Percentiles rank a stretch among this genome's conserved stretches.
These are phyloP conservation scores for Chalaropsis ovoidea DNA, from an alignment of 2,329 filamentous ascomycete genomes.

Conservation along the genomic window DNA sequence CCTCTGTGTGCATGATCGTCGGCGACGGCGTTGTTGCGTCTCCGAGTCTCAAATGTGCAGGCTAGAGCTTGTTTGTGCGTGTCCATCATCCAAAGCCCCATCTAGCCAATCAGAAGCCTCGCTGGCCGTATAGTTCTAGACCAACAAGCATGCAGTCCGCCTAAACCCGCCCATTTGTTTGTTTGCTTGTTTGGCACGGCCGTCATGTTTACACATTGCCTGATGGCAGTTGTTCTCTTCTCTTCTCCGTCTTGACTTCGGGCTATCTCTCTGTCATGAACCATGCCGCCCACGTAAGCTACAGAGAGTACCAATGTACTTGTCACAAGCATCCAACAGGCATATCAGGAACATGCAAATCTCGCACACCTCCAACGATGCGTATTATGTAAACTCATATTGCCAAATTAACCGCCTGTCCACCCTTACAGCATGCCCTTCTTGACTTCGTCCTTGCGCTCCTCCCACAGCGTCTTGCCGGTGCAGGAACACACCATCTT, in stretches of 20 bases:
- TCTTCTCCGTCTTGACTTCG: no score
- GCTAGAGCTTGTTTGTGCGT: neutral
- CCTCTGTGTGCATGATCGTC: neutral
- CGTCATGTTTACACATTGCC: no score
- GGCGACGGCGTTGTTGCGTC: neutral
- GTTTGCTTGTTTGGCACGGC: neutral
- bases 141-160: neutral
- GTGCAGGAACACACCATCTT: constrained; percentile 98
- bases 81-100: neutral
- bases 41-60: neutral
- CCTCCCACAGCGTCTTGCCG: constrained; percentile 96
- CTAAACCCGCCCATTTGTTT: neutral
- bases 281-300: neutral
- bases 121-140: neutral
- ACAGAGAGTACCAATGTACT: neutral
- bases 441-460: constrained; percentile 76
- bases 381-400: neutral
- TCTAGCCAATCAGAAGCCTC: neutral
- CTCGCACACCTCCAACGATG: neutral
- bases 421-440: constrained; percentile 75
- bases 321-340: no score
- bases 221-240: no score
- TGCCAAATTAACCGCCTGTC: neutral
- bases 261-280: no score
- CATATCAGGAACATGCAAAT: neutral